Conservation (phyloP, 192 early-diverging fungal species). For the Coemansia brasiliensis region DNA sequence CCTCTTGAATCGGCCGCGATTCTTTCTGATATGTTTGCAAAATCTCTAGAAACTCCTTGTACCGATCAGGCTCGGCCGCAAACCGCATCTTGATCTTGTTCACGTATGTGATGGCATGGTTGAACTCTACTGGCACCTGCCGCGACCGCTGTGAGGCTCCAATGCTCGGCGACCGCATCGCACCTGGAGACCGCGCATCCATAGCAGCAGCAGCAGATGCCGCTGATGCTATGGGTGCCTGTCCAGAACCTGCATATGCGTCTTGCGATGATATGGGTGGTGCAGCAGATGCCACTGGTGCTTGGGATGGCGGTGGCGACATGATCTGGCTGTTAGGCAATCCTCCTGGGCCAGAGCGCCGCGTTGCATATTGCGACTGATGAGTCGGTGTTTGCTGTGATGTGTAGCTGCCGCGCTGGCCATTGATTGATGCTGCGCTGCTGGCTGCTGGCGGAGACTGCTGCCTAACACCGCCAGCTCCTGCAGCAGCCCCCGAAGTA, state of each 20-base stretch:
- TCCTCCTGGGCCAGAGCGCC: conserved; percentile 17
- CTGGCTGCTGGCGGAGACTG: conserved; percentile 7
- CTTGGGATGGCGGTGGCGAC: conserved; percentile 20
- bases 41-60: conserved; percentile 97
- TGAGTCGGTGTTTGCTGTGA: conserved; percentile 1
- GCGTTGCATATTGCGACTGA: conserved; percentile 13
- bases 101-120: conserved; percentile 98
- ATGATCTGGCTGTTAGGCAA: conserved; percentile 8
- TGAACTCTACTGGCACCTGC: conserved; percentile 88
- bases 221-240: conserved; percentile 5
- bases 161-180: conserved; percentile 29
- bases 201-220: conserved; percentile 7
- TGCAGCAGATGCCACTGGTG: not conserved
- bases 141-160: conserved; percentile 45
- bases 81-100: conserved; percentile 99
- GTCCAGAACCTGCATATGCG: conserved; percentile 5
- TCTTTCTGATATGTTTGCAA: conserved; percentile 98
- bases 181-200: conserved; percentile 28
- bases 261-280: conserved; percentile 9
- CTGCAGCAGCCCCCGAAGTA: conserved; percentile 4
- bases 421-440: conserved; percentile 1
- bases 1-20: conserved; percentile 93
- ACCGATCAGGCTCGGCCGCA: conserved; percentile 87
- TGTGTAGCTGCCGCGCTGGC: not conserved
- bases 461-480: conserved; percentile 10